Conservation (phyloP, 257 asterid species). For the Solanum sejunctum region DNA sequence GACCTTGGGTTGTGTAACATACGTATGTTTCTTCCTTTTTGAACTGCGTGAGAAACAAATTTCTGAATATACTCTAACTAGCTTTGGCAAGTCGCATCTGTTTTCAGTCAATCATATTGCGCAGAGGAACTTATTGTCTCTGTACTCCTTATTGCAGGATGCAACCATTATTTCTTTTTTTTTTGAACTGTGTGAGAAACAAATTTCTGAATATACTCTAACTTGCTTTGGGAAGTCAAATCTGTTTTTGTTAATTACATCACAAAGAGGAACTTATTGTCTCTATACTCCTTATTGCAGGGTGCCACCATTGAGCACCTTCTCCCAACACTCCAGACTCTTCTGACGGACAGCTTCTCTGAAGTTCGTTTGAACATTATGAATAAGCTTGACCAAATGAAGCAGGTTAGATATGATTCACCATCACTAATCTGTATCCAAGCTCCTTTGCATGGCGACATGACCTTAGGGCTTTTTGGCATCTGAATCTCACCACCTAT, state of each 20-base stretch:
- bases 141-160: conserved; percentile 33
- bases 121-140: neutral
- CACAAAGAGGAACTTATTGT: neutral
- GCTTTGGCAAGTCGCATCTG: neutral
- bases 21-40: neutral
- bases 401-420: conserved; percentile 34
- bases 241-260: neutral
- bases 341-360: conserved; percentile 70
- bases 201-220: neutral
- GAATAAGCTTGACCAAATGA: conserved; percentile 83
- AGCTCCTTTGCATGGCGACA: neutral
- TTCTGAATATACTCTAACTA: neutral
- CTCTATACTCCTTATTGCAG: conserved; percentile 22
- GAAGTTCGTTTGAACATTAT: conserved; percentile 67
- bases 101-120: neutral
- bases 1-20: neutral
- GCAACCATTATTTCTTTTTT: neutral
- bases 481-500: neutral
- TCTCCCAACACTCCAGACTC: conserved; percentile 67
- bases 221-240: neutral
- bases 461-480: neutral
- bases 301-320: conserved; percentile 72
- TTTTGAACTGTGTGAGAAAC: neutral
- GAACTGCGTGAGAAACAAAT: neutral
- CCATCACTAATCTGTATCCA: neutral